Evolutionary conservation across 257 asterid genomes (phyloP).

Genomic region (Solanum verrucosum): DNA sequence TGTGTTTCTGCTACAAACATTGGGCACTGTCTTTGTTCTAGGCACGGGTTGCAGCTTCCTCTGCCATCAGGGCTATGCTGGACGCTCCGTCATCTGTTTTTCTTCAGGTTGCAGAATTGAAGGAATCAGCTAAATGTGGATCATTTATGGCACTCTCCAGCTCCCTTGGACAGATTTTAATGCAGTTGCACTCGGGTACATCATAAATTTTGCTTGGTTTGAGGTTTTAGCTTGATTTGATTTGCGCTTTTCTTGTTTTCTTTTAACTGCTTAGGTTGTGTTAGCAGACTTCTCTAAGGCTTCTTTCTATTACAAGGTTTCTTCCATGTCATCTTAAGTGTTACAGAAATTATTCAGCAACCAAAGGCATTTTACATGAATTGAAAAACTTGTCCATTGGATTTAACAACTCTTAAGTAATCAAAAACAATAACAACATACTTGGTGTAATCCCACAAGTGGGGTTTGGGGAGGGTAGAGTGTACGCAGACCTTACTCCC

Average conservation of each 20-base stretch:
- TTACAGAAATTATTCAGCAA: background rate
- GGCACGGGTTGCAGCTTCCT: slow-evolving; percentile 81
- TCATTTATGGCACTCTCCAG: slow-evolving; percentile 89
- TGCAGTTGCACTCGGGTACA: slow-evolving; percentile 92
- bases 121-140: slow-evolving; percentile 56
- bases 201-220: slow-evolving; percentile 5
- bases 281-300: background rate
- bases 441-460: background rate
- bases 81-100: slow-evolving; percentile 82
- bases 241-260: background rate
- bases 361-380: background rate
- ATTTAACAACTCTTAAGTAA: background rate
- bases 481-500: background rate
- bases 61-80: slow-evolving; percentile 71
- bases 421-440: background rate
- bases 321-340: background rate
- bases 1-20: slow-evolving; percentile 3
- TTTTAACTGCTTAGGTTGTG: background rate
- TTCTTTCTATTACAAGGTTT: background rate
- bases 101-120: slow-evolving; percentile 89
- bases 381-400: background rate
- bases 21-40: slow-evolving; percentile 12
- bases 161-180: slow-evolving; percentile 86
- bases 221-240: background rate
- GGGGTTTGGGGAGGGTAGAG: background rate